Evolutionary conservation across 805 yeast genomes (phyloP).

Genomic region (Osmozyma mogii): DNA sequence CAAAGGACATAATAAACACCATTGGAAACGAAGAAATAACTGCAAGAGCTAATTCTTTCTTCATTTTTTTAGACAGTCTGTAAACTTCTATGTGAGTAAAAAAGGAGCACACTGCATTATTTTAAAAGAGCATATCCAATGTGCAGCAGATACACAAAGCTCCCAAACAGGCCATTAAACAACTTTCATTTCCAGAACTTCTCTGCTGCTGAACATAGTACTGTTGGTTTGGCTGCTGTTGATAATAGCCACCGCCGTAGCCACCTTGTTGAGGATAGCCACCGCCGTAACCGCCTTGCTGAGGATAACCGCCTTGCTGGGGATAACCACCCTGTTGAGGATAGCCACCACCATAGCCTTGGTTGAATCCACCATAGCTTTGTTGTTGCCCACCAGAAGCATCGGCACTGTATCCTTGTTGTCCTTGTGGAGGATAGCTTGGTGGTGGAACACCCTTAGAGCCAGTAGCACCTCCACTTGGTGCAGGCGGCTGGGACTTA

Average conservation of each 20-base stretch:
- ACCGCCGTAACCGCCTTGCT: slow-evolving; percentile 13
- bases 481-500: slow-evolving; percentile 10
- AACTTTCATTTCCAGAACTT: slow-evolving; percentile 20
- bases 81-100: too few relatives aligned
- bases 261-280: slow-evolving; percentile 7
- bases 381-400: slow-evolving; percentile 6
- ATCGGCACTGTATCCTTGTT: slow-evolving; percentile 8
- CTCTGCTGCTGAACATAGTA: slow-evolving; percentile 36
- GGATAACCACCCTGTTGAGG: slow-evolving; percentile 10
- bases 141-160: slow-evolving; percentile 35
- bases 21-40: too few relatives aligned
- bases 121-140: slow-evolving; percentile 19
- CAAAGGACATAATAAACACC: too few relatives aligned
- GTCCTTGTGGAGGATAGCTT: too few relatives aligned
- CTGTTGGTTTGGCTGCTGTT: slow-evolving; percentile 31
- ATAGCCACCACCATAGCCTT: slow-evolving; percentile 7
- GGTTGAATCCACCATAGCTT: slow-evolving; percentile 8
- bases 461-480: slow-evolving; percentile 16
- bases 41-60: too few relatives aligned
- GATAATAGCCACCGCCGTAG: slow-evolving; percentile 23
- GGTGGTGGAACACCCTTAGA: slow-evolving; percentile 9
- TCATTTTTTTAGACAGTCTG: too few relatives aligned
- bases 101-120: too few relatives aligned
- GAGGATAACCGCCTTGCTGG: slow-evolving; percentile 19
- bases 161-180: slow-evolving; percentile 31